Evolutionary conservation across 306 rosid species (phyloP).

Genomic region (Prunus salicina): DNA sequence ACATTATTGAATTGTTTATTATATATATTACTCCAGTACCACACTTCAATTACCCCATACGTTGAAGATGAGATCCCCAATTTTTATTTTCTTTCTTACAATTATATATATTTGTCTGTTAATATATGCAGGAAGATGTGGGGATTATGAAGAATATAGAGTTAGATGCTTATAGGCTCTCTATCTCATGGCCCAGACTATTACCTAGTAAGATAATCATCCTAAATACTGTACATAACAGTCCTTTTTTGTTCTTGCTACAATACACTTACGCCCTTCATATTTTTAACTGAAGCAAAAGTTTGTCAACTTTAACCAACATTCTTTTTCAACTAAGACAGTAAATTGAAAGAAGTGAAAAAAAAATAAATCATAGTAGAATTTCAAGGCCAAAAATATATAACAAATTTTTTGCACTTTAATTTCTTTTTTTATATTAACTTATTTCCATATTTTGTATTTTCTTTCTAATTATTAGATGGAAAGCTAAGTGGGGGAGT

Average conservation of each 20-base stretch:
- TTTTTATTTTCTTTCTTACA: background rate
- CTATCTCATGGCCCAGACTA: conserved; percentile 72
- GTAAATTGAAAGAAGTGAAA: too few relatives aligned
- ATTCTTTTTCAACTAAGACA: too few relatives aligned
- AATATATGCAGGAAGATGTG: conserved; percentile 50
- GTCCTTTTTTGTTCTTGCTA: background rate
- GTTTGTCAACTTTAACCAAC: too few relatives aligned
- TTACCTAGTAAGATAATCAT: conserved; percentile 47
- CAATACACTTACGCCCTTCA: background rate
- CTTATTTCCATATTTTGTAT: background rate
- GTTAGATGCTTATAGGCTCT: conserved; percentile 61
- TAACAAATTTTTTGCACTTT: too few relatives aligned
- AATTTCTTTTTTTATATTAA: background rate
- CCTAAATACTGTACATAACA: background rate
- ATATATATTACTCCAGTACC: too few relatives aligned
- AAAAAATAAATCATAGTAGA: too few relatives aligned
- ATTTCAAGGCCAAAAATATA: too few relatives aligned
- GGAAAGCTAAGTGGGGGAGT: conserved; percentile 54
- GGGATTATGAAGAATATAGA: conserved; percentile 49
- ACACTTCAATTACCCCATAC: too few relatives aligned
- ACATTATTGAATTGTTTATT: too few relatives aligned
- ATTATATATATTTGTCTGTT: background rate
- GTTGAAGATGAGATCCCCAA: background rate
- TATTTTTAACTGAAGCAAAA: background rate
- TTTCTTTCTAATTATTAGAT: conserved; percentile 16